Evolutionary conservation across 768 basidiomycete genomes (phyloP), one percentile per base, ranked within the genome.

Genomic region (Boletus vermiculosoides): DNA sequence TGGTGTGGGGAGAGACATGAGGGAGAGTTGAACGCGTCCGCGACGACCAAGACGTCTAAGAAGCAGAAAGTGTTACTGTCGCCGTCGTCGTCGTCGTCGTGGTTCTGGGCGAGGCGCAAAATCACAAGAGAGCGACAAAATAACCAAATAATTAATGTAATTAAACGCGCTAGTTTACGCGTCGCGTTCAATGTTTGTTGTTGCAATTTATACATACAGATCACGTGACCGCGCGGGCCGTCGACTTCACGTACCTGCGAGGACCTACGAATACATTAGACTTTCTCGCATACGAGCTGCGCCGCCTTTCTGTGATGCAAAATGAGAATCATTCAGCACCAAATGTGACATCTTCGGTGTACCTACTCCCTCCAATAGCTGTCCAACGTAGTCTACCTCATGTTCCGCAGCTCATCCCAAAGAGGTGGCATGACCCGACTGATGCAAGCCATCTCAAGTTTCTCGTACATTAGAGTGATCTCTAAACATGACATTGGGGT

Each of bases 1-100:
- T 12, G 87, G 87, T 0, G 86, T 87, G 7, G 77, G 78, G 25
- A 88, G 79, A 76, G 83, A 84, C 64, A 69, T 65, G 55, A 49
- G 23, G 31, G 2, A 2, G 16, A n/a, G 2, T 15, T 25, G 45
- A 54, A 53, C 56, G 58, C 54, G 51, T 50, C 57, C 55, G 62
- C 58, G 55, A 63, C 57, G 40, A 56, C 42, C 16, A 44, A 22
- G 33, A n/a, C 0, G 23, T 13, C 34, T 23, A 44, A 25, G 18
- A 59, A 55, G 39, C 57, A 46, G 5, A 45, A 44, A 37, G 15
- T 49, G 48, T 50, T 28, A 23, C 3, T 4, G 54, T 51, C 33
- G n/a, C n/a, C n/a, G 61, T 62, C 54, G 64, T 69, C 55, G 64
- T 63, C 56, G 71, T 64, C 56, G 71, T 64, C 55, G 66, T 61